Evolutionary conservation across 2,329 filamentous ascomycete genomes (phyloP).

Genomic region (Penicillium sp.): DNA sequence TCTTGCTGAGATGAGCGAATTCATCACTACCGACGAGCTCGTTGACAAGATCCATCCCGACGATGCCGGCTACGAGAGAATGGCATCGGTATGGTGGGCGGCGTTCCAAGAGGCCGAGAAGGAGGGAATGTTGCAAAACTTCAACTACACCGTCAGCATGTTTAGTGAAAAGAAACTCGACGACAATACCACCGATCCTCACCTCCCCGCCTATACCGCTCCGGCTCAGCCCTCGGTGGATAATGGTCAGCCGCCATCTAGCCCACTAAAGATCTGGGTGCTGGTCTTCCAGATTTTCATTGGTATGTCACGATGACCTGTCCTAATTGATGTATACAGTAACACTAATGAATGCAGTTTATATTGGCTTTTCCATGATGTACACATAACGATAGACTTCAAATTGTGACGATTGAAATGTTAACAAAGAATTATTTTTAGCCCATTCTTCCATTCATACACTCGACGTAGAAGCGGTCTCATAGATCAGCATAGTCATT

Average conservation of each 20-base stretch:
- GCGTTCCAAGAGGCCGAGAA: conserved; percentile 25
- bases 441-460: not conserved
- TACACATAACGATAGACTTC: conserved; percentile 1
- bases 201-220: conserved; percentile 9
- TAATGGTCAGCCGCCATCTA: not conserved
- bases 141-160: conserved; percentile 8
- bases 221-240: conserved; percentile 8
- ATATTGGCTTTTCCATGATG: conserved; percentile 1
- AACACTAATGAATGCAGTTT: not conserved
- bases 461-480: too few relatives aligned
- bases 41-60: conserved; percentile 30
- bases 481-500: too few relatives aligned
- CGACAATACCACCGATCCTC: conserved; percentile 11
- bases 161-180: conserved; percentile 9
- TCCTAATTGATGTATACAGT: not conserved
- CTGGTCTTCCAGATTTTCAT: not conserved
- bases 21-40: conserved; percentile 22
- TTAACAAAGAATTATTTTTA: not conserved
- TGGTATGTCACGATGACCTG: not conserved
- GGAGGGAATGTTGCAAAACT: conserved; percentile 18
- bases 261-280: not conserved
- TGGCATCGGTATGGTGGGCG: conserved; percentile 35
- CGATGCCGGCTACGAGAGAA: conserved; percentile 29
- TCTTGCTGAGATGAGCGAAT: conserved; percentile 32
- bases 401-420: not conserved